Evolutionary conservation across 139 green algal genomes (phyloP).

Genomic region (Auxenochlorella pyrenoidosa): DNA sequence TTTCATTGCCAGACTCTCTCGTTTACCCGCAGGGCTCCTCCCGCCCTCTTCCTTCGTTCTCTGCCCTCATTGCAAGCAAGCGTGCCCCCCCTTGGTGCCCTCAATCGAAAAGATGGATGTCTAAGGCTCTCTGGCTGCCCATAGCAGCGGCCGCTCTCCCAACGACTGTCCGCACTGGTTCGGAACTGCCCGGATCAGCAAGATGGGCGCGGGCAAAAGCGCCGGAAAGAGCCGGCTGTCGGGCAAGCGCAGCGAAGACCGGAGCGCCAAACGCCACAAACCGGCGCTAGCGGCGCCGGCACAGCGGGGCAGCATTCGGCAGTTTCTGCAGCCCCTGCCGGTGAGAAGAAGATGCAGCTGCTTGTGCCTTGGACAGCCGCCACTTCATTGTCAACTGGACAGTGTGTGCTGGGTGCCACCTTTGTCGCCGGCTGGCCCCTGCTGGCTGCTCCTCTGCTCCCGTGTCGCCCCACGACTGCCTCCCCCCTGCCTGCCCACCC

Average conservation of each 20-base stretch:
- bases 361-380: too few relatives aligned
- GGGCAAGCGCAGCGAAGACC: not conserved
- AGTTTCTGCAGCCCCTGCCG: slow-evolving; percentile 27
- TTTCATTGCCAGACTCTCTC: too few relatives aligned
- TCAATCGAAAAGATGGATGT: not conserved
- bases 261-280: slow-evolving; percentile 17
- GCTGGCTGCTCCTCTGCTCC: not conserved
- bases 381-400: too few relatives aligned
- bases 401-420: not conserved
- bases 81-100: not conserved
- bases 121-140: not conserved
- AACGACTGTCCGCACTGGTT: too few relatives aligned
- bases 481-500: not conserved
- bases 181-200: not conserved
- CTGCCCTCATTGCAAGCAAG: too few relatives aligned
- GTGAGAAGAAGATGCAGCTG: not conserved
- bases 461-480: not conserved
- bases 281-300: not conserved
- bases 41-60: too few relatives aligned
- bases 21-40: too few relatives aligned
- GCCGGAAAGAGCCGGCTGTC: slow-evolving; percentile 12
- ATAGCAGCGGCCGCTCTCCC: too few relatives aligned
- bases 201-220: not conserved
- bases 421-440: not conserved
- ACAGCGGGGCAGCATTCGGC: slow-evolving; percentile 14